A percentile compares a stretch with the other conserved stretches of the same genome.
Conservation (phyloP, 2,329 filamentous ascomycete species). For the Neofusicoccum ribis region DNA sequence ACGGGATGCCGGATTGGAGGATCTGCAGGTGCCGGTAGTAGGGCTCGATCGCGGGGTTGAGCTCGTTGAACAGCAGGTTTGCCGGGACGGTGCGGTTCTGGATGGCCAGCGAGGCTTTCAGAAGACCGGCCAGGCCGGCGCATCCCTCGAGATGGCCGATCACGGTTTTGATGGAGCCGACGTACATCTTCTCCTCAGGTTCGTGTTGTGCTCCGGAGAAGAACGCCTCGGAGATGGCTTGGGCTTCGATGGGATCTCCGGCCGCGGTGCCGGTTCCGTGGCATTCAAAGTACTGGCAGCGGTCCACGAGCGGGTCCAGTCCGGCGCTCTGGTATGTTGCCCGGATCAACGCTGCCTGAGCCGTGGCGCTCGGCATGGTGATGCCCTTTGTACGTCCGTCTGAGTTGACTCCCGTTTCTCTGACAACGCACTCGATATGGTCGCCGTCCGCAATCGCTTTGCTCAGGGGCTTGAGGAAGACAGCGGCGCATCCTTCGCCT, state of each 20-base stretch:
- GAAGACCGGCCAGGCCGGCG: conserved; percentile 39
- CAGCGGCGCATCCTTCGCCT: conserved; percentile 47
- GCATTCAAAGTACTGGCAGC: conserved; percentile 35
- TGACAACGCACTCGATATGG: conserved; percentile 39
- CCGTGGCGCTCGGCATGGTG: conserved; percentile 3
- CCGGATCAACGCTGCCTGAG: conserved; percentile 37
- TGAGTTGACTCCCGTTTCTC: conserved; percentile 31
- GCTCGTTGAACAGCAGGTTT: conserved; percentile 35
- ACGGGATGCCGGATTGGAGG: background rate
- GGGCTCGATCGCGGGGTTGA: conserved; percentile 33
- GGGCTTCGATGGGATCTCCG: conserved; percentile 24
- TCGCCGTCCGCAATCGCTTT: conserved; percentile 48
- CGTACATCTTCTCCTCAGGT: conserved; percentile 13
- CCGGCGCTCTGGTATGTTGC: conserved; percentile 35
- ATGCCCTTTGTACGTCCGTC: conserved; percentile 40
- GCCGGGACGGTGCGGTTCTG: conserved; percentile 36
- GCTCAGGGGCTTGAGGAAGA: conserved; percentile 52
- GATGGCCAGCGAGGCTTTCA: conserved; percentile 41
- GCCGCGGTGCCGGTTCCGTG: conserved; percentile 29
- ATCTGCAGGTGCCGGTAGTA: conserved; percentile 21
- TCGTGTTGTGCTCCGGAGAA: background rate
- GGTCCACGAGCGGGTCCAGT: conserved; percentile 29
- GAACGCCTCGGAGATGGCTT: conserved; percentile 16
- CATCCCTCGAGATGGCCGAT: conserved; percentile 46
- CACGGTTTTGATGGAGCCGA: conserved; percentile 37